A percentile compares a stretch with the other conserved stretches of the same genome.
These are phyloP conservation scores for Phialophora chinensis DNA, from an alignment of 2,329 filamentous ascomycete genomes.

Conservation along the genomic window DNA sequence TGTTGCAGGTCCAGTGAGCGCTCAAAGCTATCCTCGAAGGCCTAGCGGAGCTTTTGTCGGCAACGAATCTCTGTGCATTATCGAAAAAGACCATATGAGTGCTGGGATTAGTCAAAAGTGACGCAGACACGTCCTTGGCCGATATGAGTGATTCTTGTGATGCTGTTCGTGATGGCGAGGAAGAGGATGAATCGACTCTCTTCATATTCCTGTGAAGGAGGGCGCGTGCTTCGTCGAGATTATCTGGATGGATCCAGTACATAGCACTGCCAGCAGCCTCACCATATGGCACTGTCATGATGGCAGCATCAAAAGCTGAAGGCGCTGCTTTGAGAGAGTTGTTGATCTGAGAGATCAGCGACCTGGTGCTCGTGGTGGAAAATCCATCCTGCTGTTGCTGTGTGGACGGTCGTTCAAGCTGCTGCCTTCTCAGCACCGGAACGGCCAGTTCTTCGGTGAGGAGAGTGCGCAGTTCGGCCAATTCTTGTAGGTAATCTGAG, in stretches of 20 bases:
- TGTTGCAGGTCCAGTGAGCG: slow-evolving; percentile 34
- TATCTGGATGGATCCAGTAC: slow-evolving; percentile 62
- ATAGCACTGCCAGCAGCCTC: slow-evolving; percentile 53
- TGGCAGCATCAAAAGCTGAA: slow-evolving; percentile 57
- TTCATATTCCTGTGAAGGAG: slow-evolving; percentile 58
- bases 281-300: slow-evolving; percentile 56
- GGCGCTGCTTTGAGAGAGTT: slow-evolving; percentile 49
- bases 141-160: slow-evolving; percentile 38
- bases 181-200: slow-evolving; percentile 43
- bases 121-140: slow-evolving; percentile 3
- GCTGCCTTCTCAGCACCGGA: slow-evolving; percentile 32
- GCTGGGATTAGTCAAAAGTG: slow-evolving; percentile 39
- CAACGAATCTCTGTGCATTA: slow-evolving; percentile 53
- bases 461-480: slow-evolving; percentile 29
- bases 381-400: slow-evolving; percentile 20
- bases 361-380: slow-evolving; percentile 30
- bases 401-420: neutral
- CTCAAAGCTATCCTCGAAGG: slow-evolving; percentile 39
- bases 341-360: slow-evolving; percentile 44
- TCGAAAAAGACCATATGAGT: slow-evolving; percentile 55
- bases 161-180: slow-evolving; percentile 19
- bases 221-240: slow-evolving; percentile 60
- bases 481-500: slow-evolving; percentile 33
- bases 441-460: slow-evolving; percentile 32
- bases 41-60: slow-evolving; percentile 34